Evolutionary conservation across 208 protist genomes (phyloP).

Genomic region (Polymyxa betae): DNA sequence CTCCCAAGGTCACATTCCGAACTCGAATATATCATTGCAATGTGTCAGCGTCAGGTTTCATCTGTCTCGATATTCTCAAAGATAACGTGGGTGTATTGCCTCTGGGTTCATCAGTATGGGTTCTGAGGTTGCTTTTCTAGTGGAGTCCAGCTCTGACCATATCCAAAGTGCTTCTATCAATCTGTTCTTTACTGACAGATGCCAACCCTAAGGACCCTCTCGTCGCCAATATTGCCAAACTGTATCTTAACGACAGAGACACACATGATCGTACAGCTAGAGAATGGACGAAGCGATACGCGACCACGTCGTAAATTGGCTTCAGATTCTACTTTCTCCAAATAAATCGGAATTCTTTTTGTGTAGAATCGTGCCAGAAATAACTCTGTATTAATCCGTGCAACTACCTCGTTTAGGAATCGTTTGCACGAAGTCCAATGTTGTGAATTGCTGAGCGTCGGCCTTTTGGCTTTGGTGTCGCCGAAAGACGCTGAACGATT

Average conservation of each 20-base stretch:
- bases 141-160: slow-evolving; percentile 92
- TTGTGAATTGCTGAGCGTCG: no score
- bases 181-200: slow-evolving; percentile 97
- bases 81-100: slow-evolving; percentile 74
- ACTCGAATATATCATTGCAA: slow-evolving; percentile 87
- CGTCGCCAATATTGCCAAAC: slow-evolving; percentile 63
- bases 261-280: slow-evolving; percentile 79
- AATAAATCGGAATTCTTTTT: no score
- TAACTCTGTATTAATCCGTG: no score
- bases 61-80: slow-evolving; percentile 98
- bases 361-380: no score
- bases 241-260: slow-evolving; percentile 64
- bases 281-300: slow-evolving; percentile 85
- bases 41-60: slow-evolving; percentile 93
- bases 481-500: not conserved
- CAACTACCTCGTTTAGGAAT: no score
- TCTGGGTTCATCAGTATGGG: not conserved
- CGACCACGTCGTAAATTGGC: slow-evolving; percentile 55
- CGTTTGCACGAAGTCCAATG: no score
- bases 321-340: no score
- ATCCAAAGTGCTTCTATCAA: slow-evolving; percentile 98
- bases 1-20: slow-evolving; percentile 83
- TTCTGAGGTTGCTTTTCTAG: not conserved
- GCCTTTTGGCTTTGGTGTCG: no score
- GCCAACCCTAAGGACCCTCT: slow-evolving; percentile 96